These are phyloP conservation scores for Kodamaea alishanica DNA, from an alignment of 1,139 yeast species.

Conservation along the genomic window DNA sequence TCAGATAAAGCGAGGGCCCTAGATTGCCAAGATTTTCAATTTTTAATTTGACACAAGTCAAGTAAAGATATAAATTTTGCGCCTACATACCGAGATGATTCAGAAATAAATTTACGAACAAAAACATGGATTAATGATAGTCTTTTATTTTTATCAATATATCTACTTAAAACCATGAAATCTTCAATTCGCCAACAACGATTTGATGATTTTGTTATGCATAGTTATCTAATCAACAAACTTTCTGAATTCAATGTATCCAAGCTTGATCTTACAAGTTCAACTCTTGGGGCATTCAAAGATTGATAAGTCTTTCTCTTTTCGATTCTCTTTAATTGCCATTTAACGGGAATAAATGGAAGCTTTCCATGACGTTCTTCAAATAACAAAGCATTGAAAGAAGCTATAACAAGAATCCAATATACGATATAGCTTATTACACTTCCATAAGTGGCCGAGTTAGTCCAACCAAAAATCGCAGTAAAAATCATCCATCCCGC, in stretches of 20 bases:
- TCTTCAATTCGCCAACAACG: no score
- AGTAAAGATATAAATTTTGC: no score
- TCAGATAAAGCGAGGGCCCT: no score
- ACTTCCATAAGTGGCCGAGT: conserved; percentile 91
- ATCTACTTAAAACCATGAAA: no score
- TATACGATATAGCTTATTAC: conserved; percentile 71
- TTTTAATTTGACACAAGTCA: no score
- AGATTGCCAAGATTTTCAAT: no score
- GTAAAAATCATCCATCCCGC: conserved; percentile 42
- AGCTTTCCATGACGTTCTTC: conserved; percentile 53
- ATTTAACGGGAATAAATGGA: conserved; percentile 55
- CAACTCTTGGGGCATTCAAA: background rate
- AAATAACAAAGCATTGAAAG: conserved; percentile 24
- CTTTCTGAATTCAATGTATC: conserved; percentile 28
- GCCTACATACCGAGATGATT: no score
- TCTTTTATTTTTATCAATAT: no score
- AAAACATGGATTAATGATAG: no score
- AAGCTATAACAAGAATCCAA: conserved; percentile 62
- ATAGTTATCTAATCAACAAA: no score
- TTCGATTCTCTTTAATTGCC: conserved; percentile 55
- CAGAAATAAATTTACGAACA: no score
- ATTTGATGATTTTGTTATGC: no score
- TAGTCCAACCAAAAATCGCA: conserved; percentile 87
- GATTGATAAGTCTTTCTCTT: conserved; percentile 32
- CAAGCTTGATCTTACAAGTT: conserved; percentile 19